Evolutionary conservation across 257 asterid species (phyloP).

Genomic region (Nicotiana knightiana): DNA sequence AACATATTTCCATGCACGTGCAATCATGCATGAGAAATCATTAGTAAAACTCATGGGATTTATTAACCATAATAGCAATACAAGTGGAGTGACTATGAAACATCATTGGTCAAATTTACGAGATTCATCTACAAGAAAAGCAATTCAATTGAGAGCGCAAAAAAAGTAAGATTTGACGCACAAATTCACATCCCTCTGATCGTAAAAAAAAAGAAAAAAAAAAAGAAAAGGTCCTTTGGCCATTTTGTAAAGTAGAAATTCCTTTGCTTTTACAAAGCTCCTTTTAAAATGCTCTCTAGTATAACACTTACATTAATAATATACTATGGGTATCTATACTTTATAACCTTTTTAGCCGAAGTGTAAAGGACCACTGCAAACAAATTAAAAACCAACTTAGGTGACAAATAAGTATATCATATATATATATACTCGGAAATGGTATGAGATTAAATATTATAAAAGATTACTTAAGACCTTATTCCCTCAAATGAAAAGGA

Average conservation of each 20-base stretch:
- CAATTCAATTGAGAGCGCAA: neutral
- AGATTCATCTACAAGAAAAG: slow-evolving; percentile 1
- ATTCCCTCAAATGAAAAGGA: neutral
- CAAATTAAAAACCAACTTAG: neutral
- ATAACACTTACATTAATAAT: no score
- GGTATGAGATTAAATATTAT: neutral
- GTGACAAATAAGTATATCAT: neutral
- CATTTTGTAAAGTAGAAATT: slow-evolving; percentile 47
- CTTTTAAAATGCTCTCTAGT: slow-evolving; percentile 13
- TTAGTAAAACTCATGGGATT: neutral
- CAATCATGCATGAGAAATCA: slow-evolving; percentile 14
- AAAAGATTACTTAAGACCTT: neutral
- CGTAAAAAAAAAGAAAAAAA: slow-evolving; percentile 10
- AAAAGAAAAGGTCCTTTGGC: slow-evolving; percentile 30
- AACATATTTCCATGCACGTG: slow-evolving; percentile 6
- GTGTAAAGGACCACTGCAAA: neutral
- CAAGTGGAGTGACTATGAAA: neutral
- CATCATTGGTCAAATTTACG: neutral
- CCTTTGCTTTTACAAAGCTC: slow-evolving; percentile 30
- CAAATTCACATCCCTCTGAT: neutral
- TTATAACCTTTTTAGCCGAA: neutral
- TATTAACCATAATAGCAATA: neutral
- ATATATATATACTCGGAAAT: neutral
- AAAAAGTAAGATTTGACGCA: neutral
- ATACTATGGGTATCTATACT: neutral